These are phyloP conservation scores for Aspergillus ibericus DNA, from an alignment of 2,329 filamentous ascomycete genomes.

Conservation along the genomic window DNA sequence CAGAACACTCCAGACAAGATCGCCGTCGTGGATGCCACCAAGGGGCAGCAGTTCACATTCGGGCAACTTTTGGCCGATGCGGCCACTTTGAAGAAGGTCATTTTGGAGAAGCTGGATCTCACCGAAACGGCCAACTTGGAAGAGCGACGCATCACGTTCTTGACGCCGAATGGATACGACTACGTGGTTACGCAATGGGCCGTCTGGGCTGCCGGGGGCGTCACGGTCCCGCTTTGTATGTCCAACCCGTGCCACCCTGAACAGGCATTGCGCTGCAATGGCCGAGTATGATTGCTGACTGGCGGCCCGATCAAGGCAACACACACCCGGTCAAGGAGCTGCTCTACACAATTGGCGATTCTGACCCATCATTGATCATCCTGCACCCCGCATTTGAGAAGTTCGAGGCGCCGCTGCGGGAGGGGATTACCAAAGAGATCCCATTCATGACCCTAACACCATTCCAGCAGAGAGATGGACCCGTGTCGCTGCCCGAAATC, in stretches of 20 bases:
- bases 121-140: slow-evolving; percentile 30
- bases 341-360: slow-evolving; percentile 44
- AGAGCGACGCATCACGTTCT: slow-evolving; percentile 41
- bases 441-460: slow-evolving; percentile 32
- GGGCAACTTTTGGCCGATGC: slow-evolving; percentile 42
- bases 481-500: slow-evolving; percentile 34
- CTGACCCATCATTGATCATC: slow-evolving; percentile 44
- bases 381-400: slow-evolving; percentile 42
- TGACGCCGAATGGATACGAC: slow-evolving; percentile 44
- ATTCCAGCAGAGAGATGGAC: slow-evolving; percentile 22
- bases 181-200: slow-evolving; percentile 47
- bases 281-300: neutral
- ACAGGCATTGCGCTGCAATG: neutral
- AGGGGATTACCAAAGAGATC: slow-evolving; percentile 27
- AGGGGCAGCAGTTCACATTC: slow-evolving; percentile 42
- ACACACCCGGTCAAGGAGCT: slow-evolving; percentile 45
- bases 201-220: slow-evolving; percentile 46
- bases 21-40: slow-evolving; percentile 42
- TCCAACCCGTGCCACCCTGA: neutral
- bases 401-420: slow-evolving; percentile 32
- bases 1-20: slow-evolving; percentile 34
- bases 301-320: slow-evolving; percentile 31
- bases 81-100: slow-evolving; percentile 35
- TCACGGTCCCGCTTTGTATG: slow-evolving; percentile 46
- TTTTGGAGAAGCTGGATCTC: slow-evolving; percentile 34